These are phyloP conservation scores for Eragrostis tef DNA, from an alignment of 202 grass and related monocot genomes.

Conservation along the genomic window DNA sequence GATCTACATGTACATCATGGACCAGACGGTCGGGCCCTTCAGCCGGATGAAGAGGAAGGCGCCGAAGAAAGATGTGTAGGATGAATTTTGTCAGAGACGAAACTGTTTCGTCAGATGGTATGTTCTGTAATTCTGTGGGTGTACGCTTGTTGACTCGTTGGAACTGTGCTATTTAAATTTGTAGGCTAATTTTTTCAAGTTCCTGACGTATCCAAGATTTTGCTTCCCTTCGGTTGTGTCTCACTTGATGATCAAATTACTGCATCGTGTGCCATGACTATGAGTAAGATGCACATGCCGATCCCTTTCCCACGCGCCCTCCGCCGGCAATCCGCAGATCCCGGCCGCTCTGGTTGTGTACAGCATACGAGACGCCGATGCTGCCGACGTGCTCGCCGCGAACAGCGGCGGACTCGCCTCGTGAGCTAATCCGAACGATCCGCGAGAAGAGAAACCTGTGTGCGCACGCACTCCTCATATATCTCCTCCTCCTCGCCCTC, in stretches of 20 bases:
- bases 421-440: not conserved
- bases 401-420: not conserved
- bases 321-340: too few relatives aligned
- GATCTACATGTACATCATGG: constrained; percentile 98
- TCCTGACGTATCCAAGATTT: not conserved
- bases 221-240: not conserved
- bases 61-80: constrained; percentile 54
- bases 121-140: not conserved
- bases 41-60: constrained; percentile 93
- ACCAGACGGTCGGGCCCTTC: constrained; percentile 74
- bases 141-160: not conserved
- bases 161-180: not conserved
- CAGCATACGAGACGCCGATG: too few relatives aligned
- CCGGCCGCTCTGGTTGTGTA: not conserved
- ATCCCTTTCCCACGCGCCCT: not conserved
- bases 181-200: not conserved
- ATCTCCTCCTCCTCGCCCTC: not conserved
- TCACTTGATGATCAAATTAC: not conserved
- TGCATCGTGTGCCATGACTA: not conserved
- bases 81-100: not conserved
- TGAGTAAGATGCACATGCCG: not conserved
- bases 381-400: too few relatives aligned
- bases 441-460: not conserved
- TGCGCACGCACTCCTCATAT: constrained; percentile 23
- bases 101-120: not conserved